Percentiles rank a stretch among this genome's conserved stretches.
Conservation (phyloP, 2,329 filamentous ascomycete species). For the Penicillium sp. region DNA sequence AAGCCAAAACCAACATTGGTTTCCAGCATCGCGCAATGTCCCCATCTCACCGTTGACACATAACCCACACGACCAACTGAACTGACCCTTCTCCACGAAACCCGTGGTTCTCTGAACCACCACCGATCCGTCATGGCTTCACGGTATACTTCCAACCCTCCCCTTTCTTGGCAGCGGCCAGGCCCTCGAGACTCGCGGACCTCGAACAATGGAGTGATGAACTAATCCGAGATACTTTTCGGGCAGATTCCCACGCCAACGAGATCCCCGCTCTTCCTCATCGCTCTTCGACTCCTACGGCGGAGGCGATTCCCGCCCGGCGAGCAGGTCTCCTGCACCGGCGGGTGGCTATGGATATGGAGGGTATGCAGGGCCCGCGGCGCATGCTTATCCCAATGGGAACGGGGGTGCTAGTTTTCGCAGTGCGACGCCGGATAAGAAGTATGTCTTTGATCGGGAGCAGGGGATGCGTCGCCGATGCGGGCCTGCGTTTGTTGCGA, state of each 20-base stretch:
- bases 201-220: not conserved
- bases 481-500: not conserved
- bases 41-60: conserved; percentile 1
- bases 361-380: conserved; percentile 32
- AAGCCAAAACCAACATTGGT: conserved; percentile 1
- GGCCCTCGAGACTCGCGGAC: not conserved
- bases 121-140: conserved; percentile 33
- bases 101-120: conserved; percentile 5
- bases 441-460: conserved; percentile 42
- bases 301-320: conserved; percentile 53
- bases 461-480: too few species aligned
- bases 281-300: conserved; percentile 76
- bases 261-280: conserved; percentile 66
- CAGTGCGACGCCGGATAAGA: conserved; percentile 71
- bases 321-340: conserved; percentile 43
- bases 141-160: conserved; percentile 31
- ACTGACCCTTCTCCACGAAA: not conserved
- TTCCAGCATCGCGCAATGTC: conserved; percentile 14
- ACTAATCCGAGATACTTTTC: not conserved
- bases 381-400: conserved; percentile 28
- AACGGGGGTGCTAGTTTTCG: conserved; percentile 46
- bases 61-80: not conserved
- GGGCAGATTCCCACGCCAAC: conserved; percentile 66
- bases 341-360: conserved; percentile 56
- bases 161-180: conserved; percentile 1